These are phyloP conservation scores for Davidsoniella neocaledoniae DNA, from an alignment of 2,329 filamentous ascomycete species.

Conservation along the genomic window DNA sequence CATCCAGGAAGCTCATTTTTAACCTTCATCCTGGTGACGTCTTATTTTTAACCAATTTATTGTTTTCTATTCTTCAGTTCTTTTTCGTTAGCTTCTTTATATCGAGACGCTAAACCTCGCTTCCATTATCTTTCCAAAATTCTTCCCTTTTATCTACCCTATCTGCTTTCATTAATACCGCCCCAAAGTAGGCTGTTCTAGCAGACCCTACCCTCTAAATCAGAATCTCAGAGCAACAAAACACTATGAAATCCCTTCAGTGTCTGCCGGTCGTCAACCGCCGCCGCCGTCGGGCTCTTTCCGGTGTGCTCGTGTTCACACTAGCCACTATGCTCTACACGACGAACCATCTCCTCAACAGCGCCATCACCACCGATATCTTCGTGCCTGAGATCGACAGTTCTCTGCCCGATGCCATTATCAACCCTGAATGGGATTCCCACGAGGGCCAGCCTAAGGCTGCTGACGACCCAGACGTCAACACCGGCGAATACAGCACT, in stretches of 20 bases:
- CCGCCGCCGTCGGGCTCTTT: conserved; percentile 8
- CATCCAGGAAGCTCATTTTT: neutral
- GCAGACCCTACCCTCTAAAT: too few species aligned
- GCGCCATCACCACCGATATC: conserved; percentile 3
- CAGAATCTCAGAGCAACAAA: neutral
- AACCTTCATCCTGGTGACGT: neutral
- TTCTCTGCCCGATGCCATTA: neutral
- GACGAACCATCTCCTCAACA: conserved; percentile 11
- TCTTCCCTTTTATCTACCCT: neutral
- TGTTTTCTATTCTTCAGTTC: neutral
- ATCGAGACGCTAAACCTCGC: neutral
- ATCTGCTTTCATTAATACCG: neutral
- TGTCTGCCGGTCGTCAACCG: conserved; percentile 8
- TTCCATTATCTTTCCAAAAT: neutral
- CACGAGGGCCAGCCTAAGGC: conserved; percentile 3
- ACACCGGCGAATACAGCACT: neutral
- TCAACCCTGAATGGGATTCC: neutral
- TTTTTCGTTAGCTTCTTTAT: neutral
- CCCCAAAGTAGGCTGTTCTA: neutral
- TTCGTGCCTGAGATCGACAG: conserved; percentile 4
- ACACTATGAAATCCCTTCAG: conserved; percentile 4
- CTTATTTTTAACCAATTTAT: neutral
- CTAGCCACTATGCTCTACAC: conserved; percentile 11
- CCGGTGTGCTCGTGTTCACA: conserved; percentile 6
- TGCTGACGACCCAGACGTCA: conserved; percentile 7